A percentile compares a stretch with the other conserved stretches of the same genome.
phyloP scores from a whole-genome alignment of 768 basidiomycete genomes.

The Mycena olivaceomarginata region DNA sequence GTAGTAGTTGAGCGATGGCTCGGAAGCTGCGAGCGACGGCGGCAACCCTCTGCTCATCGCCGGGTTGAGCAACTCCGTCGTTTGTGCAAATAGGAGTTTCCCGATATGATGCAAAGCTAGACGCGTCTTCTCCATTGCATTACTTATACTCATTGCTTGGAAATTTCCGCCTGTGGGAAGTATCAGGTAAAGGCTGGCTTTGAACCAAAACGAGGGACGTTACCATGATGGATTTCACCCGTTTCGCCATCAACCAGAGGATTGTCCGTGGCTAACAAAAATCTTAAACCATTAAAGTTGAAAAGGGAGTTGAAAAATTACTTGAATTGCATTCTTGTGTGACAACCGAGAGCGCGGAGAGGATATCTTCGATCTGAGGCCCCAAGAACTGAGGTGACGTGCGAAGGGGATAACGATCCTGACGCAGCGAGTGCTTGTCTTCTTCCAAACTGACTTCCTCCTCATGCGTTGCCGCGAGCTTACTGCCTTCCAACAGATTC shows the following conservation, averaged over 20 bases:
- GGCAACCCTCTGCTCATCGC: conserved; percentile 87
- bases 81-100: conserved; percentile 82
- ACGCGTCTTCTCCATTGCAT: conserved; percentile 92
- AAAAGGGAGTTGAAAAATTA: conserved; percentile 57
- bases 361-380: conserved; percentile 86
- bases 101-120: conserved; percentile 82
- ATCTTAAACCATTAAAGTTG: conserved; percentile 16
- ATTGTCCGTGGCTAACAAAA: conserved; percentile 84
- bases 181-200: neutral
- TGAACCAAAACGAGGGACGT: conserved; percentile 56
- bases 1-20: conserved; percentile 87
- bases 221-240: conserved; percentile 80
- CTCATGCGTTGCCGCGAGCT: conserved; percentile 76
- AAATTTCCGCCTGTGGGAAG: conserved; percentile 82
- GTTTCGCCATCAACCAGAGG: conserved; percentile 85
- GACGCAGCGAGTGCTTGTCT: conserved; percentile 82
- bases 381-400: conserved; percentile 88
- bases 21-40: conserved; percentile 82
- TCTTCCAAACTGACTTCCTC: conserved; percentile 79
- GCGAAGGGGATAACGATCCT: conserved; percentile 83
- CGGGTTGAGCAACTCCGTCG: conserved; percentile 87
- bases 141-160: conserved; percentile 88
- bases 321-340: conserved; percentile 88
- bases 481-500: conserved; percentile 76
- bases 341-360: conserved; percentile 74